These are phyloP conservation scores for Maudiozyma pseudohumilis DNA, from an alignment of 805 yeast species.

Conservation along the genomic window DNA sequence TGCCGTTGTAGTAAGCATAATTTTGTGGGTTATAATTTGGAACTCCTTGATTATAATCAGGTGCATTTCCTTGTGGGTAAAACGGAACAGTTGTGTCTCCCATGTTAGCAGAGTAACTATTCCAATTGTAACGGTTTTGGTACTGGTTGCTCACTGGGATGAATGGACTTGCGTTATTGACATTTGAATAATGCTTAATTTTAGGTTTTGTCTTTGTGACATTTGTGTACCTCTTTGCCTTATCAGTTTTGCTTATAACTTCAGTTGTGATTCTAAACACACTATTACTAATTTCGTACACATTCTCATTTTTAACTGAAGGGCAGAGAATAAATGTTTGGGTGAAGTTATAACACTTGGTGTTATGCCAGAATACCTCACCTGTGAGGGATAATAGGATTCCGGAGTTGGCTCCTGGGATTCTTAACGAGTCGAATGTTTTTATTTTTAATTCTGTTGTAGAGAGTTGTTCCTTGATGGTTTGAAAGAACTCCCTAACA, in stretches of 20 bases:
- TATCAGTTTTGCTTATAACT: background rate
- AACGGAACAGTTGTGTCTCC: too few species aligned
- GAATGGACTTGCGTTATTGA: background rate
- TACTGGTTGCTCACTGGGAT: background rate
- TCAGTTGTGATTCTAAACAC: constrained; percentile 42
- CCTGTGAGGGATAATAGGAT: constrained; percentile 3
- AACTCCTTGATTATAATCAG: background rate
- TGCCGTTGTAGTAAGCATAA: background rate
- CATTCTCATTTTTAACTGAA: constrained; percentile 32
- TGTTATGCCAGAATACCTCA: constrained; percentile 22
- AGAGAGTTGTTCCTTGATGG: constrained; percentile 30
- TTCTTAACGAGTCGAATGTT: constrained; percentile 1
- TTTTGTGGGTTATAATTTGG: background rate
- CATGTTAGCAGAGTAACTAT: background rate
- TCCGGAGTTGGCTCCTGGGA: background rate
- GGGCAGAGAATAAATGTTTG: constrained; percentile 57
- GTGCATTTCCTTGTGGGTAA: background rate
- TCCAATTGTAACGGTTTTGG: background rate
- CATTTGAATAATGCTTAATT: background rate
- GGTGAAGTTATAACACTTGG: constrained; percentile 47
- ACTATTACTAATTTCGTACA: constrained; percentile 57
- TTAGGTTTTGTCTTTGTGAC: background rate
- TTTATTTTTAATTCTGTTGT: constrained; percentile 28
- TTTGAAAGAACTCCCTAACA: constrained; percentile 34
- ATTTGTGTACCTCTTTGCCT: background rate